phyloP scores from a whole-genome alignment of 345 rosid genomes.

The Camelina sativa region DNA sequence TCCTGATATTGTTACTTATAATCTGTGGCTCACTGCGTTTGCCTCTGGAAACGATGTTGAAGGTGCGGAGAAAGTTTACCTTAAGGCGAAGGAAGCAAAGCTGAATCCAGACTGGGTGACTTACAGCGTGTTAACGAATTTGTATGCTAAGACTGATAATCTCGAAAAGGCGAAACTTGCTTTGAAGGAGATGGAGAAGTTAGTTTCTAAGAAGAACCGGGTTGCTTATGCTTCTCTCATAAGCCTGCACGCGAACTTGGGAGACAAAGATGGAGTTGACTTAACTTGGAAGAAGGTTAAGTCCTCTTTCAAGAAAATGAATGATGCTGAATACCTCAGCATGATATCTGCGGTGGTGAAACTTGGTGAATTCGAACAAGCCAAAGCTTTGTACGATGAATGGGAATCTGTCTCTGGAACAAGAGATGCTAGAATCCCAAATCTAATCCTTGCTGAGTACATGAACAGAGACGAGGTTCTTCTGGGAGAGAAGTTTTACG shows the following conservation, averaged over 20 bases:
- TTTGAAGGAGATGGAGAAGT: constrained; percentile 88
- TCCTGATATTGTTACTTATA: constrained; percentile 80
- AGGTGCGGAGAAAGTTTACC: constrained; percentile 64
- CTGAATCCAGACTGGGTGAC: constrained; percentile 86
- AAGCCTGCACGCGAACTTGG: constrained; percentile 70
- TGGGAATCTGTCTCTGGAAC: constrained; percentile 78
- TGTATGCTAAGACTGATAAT: constrained; percentile 57
- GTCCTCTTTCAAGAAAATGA: constrained; percentile 66
- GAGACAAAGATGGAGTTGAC: constrained; percentile 59
- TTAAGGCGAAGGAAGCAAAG: constrained; percentile 61
- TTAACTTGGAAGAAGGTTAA: constrained; percentile 79
- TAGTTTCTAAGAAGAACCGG: constrained; percentile 60
- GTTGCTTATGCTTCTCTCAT: constrained; percentile 72
- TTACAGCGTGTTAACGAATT: constrained; percentile 64
- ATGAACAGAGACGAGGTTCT: constrained; percentile 58
- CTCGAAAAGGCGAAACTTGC: constrained; percentile 62
- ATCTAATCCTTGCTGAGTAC: constrained; percentile 74
- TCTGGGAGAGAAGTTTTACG: constrained; percentile 59
- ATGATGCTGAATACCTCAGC: constrained; percentile 69
- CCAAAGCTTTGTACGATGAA: constrained; percentile 66
- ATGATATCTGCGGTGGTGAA: constrained; percentile 79
- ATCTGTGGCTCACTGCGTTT: constrained; percentile 68
- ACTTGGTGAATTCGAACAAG: constrained; percentile 68
- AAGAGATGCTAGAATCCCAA: constrained; percentile 65
- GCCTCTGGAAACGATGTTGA: constrained; percentile 59